Conservation (phyloP, 345 rosid species). For the Pugionium dolabratum region DNA sequence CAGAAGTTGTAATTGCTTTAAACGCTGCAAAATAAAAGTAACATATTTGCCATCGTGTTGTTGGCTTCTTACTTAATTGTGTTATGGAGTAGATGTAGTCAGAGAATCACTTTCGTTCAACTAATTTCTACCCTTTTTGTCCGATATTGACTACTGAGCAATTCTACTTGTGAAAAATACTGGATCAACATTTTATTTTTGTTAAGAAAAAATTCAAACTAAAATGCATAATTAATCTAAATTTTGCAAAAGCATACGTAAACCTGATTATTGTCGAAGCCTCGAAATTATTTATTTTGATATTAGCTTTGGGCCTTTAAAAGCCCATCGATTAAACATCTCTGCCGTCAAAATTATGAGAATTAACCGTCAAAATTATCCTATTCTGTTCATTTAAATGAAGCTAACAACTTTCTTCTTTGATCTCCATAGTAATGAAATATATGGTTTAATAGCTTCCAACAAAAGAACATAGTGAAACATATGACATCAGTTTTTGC, state of each 20-base stretch:
- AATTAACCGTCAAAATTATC: no score
- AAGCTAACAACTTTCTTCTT: background rate
- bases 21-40: conserved; percentile 28
- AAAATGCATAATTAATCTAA: background rate
- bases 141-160: conserved; percentile 2
- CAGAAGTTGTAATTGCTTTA: conserved; percentile 33
- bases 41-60: background rate
- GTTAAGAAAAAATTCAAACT: background rate
- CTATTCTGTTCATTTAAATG: background rate
- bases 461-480: no score
- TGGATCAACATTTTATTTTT: background rate
- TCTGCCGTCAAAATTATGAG: background rate
- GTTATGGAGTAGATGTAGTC: conserved; percentile 7
- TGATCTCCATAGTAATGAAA: background rate
- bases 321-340: conserved; percentile 18
- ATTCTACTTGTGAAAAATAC: background rate
- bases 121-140: conserved; percentile 25
- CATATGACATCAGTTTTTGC: no score
- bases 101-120: conserved; percentile 33
- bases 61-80: conserved; percentile 17
- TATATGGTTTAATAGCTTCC: background rate
- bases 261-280: background rate
- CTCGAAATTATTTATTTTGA: background rate
- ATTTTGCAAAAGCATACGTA: background rate
- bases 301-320: conserved; percentile 6